Base-by-base conservation (phyloP, 495 filamentous ascomycete species). In the Xylaria flabelliformis region DNA sequence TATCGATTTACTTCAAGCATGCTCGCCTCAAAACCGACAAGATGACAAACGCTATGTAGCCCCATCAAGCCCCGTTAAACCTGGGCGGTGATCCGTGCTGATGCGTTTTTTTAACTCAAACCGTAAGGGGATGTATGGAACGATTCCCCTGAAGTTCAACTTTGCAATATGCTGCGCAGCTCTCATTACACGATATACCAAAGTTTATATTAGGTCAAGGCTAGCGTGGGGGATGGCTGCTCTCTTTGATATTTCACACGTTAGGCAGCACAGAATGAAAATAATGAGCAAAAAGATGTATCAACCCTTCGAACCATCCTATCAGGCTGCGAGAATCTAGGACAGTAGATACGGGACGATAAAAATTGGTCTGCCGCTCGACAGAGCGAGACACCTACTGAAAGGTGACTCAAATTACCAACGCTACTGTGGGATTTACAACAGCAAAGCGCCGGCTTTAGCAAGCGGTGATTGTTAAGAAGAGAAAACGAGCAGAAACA, bases 291-390 rank as follows among this genome's bases (percentile, higher is more conserved):
- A 42, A 34, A 85, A 42, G 44, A 85, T 85, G 84, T 86, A 80
- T 84, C 84, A 74, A 82, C 78, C 80, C 78, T 85, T 85, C 93
- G 93, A 95, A 89, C 93, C 89, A 89, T 92, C 88, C 88, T 87
- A 88, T 94, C 92, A 94, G 80, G 84, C 87, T 74, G 72, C 73
- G 81, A 86, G 77, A 84, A 90, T 92, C 93, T 87, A 93, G 90
- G 93, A 93, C 91, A 94, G 94, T 88, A 97, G 94, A 97, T 97
- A 97, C 93, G 91, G 92, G 91, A 90, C 88, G 91, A 90, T 77
- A 77, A 77, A 48, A 76, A 29, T 91, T 83, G 74, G 81, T 95
- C 91, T 95, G 76, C 88, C 92, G 90, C 88, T 85, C 86, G 84
- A 85, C 77, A 80, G 73, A 68, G 77, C 76, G 80, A 84, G 84